Evolutionary conservation across 2,329 filamentous ascomycete genomes (phyloP), one percentile per base, ranked within the genome.

Genomic region (Botrytis pseudocinerea): DNA sequence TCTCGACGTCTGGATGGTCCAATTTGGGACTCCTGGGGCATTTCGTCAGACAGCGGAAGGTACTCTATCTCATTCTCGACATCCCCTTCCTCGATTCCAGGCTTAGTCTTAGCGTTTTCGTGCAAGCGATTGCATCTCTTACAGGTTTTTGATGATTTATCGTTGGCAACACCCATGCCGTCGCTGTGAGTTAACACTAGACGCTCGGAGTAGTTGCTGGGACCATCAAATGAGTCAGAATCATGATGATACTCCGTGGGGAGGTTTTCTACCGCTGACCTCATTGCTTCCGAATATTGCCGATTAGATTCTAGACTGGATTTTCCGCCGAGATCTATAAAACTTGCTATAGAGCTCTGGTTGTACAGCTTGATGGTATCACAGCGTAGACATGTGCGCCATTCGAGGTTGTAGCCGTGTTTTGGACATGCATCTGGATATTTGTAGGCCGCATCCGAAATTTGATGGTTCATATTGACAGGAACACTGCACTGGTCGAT

Each of bases 331-430:
- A 59, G 48, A 57, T 28, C 48, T 32, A 25, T 20, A n/a, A 57
- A 57, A 42, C n/a, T 48, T 54, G 32, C 25, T 42, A 57, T 20
- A 32, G 65, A 57, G 51, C 18, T 42, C 54, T 57, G 65, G 32
- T 38, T 38, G 48, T 57, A 57, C 3, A 57, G 48, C 48, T 57
- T 57, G n/a, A 69, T 68, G 48, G 54, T 57, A 69, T 69, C 65
- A 18, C 48, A 69, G 18, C 2, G 38, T 57, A 69, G 38, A 51
- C 38, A 69, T 32, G 65, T 57, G 38, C 65, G 65, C 65, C 65
- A 69, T 57, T 69, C 38, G 20, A 69, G 65, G 38, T 57, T 32
- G 51, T 25, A 25, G 20, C 65, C 65, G 16, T 69, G 65, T 2
- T 42, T 28, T 42, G 65, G 35, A 14, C 65, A 69, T 42, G 48